Base-by-base conservation (phyloP, 148 eudicot species). In the Linanthus parryae region DNA sequence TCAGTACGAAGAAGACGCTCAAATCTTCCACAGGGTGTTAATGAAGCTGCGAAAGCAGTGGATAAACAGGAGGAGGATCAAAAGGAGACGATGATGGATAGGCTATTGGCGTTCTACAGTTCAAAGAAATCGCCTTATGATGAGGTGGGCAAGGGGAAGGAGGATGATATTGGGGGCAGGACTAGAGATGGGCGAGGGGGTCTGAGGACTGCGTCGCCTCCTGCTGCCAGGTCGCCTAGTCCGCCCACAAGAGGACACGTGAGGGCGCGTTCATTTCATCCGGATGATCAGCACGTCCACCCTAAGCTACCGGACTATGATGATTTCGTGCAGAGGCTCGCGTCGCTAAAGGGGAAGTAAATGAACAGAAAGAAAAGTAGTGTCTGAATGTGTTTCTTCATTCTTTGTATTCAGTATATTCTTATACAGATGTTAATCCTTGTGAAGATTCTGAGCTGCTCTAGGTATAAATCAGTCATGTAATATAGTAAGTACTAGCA, bases 1-100 rank as follows among this genome's bases (percentile, higher is more conserved):
- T 84, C 96, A 20, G 84, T 84, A n/a, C 61, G 94, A 63, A 81
- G 71, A 20, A 70, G 69, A 44, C 67, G 48, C 43, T 37, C 53
- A 35, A 67, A 64, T 9, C 62, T 59, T 17, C 64, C 74, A 44
- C 33, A 48, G 4, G 66, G 56, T 27, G 58, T 44, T 22, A 51
- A 26, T 1, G 55, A 48, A 22, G 58, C 40, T 52, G 40, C 16
- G 15, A 48, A 40, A 20, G 14, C 22, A 14, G 52, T 36, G 1
- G 46, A 36, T 1, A 60, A 25, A 4, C 26, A 3, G 16, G n/a
- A 44, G 22, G 64, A 19, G 4, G 66, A 69, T 37, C 64, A 56
- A 11, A 69, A 69, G 53, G 69, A 63, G 29, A 63, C 22, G 27
- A 24, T 20, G 50, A 52, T 69, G 55, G 64, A 59, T 49, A 36